Percentiles rank a stretch among this genome's conserved stretches.
Evolutionary conservation across 805 yeast genomes (phyloP).

Genomic region (Candida easanensis): DNA sequence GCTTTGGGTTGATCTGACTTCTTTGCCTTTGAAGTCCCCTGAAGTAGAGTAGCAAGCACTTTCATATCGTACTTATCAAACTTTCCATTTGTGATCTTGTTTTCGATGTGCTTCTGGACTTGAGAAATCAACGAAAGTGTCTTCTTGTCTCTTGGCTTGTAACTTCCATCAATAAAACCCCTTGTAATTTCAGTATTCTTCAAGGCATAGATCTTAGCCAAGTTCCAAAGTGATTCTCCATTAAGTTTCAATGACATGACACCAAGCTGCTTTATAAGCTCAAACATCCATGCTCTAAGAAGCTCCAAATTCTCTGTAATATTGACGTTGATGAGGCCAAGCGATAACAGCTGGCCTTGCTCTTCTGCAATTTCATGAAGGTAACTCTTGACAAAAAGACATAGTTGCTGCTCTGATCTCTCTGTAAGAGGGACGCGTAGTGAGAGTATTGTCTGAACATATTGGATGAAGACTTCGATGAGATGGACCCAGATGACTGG

Average conservation of each 20-base stretch:
- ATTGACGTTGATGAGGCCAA: constrained; percentile 72
- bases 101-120: constrained; percentile 52
- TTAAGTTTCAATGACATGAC: constrained; percentile 52
- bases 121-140: constrained; percentile 33
- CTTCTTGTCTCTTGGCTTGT: constrained; percentile 28
- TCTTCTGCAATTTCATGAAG: constrained; percentile 62
- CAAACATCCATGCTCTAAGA: constrained; percentile 41
- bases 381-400: constrained; percentile 53
- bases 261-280: constrained; percentile 53
- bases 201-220: constrained; percentile 51
- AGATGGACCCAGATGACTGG: constrained; percentile 82
- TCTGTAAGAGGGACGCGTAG: constrained; percentile 41
- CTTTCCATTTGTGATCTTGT: constrained; percentile 34
- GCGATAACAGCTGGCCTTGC: constrained; percentile 54
- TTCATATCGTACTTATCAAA: constrained; percentile 21
- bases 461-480: constrained; percentile 60
- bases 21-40: constrained; percentile 1
- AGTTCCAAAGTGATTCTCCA: constrained; percentile 65
- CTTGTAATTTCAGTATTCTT: constrained; percentile 44
- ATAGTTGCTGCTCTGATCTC: constrained; percentile 57
- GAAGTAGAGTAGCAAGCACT: constrained; percentile 15
- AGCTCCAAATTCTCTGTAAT: constrained; percentile 50
- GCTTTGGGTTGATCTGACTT: neutral
- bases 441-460: constrained; percentile 37
- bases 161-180: constrained; percentile 51